Conservation (phyloP, 805 yeast species). For the Yamadazyma endophytica region DNA sequence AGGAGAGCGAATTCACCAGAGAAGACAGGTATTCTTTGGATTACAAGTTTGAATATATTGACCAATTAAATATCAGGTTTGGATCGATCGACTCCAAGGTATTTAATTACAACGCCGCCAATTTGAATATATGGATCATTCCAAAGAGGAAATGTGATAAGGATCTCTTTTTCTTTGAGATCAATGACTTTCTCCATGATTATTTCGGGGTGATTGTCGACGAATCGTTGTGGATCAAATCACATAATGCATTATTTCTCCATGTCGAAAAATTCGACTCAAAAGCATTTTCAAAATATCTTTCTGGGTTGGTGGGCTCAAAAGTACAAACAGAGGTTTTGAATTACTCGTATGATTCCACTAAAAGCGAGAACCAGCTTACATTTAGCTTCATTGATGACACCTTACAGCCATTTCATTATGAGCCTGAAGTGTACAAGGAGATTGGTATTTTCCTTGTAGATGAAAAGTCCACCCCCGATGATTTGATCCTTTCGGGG, state of each 20-base stretch:
- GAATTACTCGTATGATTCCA: slow-evolving; percentile 10
- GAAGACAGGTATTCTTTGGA: slow-evolving; percentile 15
- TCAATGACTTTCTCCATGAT: slow-evolving; percentile 10
- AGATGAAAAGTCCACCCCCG: slow-evolving; percentile 23
- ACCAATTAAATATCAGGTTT: slow-evolving; percentile 18
- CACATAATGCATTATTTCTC: slow-evolving; percentile 25
- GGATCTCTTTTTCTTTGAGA: slow-evolving; percentile 20
- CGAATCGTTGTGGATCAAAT: slow-evolving; percentile 21
- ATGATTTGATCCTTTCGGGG: slow-evolving; percentile 35
- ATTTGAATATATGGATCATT: slow-evolving; percentile 26
- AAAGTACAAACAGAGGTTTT: not conserved
- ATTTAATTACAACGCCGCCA: slow-evolving; percentile 23
- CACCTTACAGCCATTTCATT: too few relatives aligned
- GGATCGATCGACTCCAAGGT: slow-evolving; percentile 12
- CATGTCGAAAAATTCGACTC: slow-evolving; percentile 11
- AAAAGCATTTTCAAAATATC: not conserved
- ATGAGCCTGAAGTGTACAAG: slow-evolving; percentile 11
- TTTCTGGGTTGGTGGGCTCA: not conserved
- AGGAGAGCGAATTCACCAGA: slow-evolving; percentile 12
- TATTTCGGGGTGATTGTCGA: slow-evolving; percentile 16
- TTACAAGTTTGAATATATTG: slow-evolving; percentile 13
- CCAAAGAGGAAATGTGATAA: slow-evolving; percentile 19
- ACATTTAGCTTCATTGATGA: slow-evolving; percentile 10
- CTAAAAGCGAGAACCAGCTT: slow-evolving; percentile 7
- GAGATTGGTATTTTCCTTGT: slow-evolving; percentile 36